Conservation (phyloP, 495 filamentous ascomycete genomes). For the Penicillium parvum region DNA sequence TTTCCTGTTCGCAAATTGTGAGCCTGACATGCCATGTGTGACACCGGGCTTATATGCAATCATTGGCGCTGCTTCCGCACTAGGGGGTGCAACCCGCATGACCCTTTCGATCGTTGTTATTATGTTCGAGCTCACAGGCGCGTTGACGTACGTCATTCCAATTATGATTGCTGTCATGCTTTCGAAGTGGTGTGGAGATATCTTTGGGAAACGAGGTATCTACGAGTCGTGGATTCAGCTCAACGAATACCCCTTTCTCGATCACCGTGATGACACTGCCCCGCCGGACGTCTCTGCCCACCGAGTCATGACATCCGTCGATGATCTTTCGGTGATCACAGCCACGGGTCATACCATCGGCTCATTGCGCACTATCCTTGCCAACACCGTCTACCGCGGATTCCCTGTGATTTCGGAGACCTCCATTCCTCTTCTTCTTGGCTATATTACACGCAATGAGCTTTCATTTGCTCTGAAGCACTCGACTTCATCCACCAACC, state of each 20-base stretch:
- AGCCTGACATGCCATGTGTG: conserved; percentile 84
- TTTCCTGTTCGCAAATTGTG: conserved; percentile 74
- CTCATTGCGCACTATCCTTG: conserved; percentile 63
- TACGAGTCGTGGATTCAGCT: conserved; percentile 98
- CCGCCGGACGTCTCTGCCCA: conserved; percentile 78
- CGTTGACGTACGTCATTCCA: conserved; percentile 91
- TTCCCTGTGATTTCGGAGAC: conserved; percentile 86
- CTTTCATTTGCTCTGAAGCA: conserved; percentile 71
- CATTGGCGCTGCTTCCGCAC: conserved; percentile 90
- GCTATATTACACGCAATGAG: conserved; percentile 92
- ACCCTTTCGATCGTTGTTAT: conserved; percentile 96
- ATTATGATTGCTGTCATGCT: conserved; percentile 99
- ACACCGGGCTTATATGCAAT: conserved; percentile 95
- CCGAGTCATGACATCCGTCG: conserved; percentile 86
- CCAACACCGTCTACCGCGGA: conserved; percentile 74
- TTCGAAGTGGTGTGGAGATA: conserved; percentile 97
- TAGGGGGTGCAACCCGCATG: conserved; percentile 97
- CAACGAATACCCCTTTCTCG: conserved; percentile 93
- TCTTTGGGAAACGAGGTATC: conserved; percentile 89
- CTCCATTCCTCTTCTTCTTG: conserved; percentile 64
- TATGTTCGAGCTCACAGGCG: conserved; percentile 97
- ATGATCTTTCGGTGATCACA: conserved; percentile 84
- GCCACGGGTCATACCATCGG: conserved; percentile 81
- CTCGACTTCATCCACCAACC: conserved; percentile 37
- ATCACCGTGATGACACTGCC: conserved; percentile 80